phyloP scores from a whole-genome alignment of 208 protist genomes.

The Wallacemonas rigidus region DNA sequence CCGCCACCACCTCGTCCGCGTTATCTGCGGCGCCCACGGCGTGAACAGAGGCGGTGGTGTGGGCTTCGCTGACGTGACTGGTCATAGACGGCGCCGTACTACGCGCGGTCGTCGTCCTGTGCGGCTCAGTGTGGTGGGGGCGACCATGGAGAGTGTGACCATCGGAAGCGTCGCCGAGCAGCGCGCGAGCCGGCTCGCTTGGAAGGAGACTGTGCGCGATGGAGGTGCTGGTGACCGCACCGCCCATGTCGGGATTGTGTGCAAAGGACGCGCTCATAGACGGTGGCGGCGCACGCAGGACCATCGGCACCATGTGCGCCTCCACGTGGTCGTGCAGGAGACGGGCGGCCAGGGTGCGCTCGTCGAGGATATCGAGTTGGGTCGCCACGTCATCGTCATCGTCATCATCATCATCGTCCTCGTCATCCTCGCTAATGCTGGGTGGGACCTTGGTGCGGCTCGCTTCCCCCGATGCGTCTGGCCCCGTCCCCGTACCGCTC shows the following conservation, averaged over 20 bases:
- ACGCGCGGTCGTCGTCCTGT: not conserved
- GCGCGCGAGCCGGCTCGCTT: not conserved
- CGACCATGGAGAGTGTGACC: not conserved
- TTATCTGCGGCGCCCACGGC: slow-evolving; percentile 20
- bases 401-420: slow-evolving; percentile 18
- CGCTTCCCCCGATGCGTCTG: not conserved
- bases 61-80: not conserved
- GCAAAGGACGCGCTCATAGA: slow-evolving; percentile 9
- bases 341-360: not conserved
- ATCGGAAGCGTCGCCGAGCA: slow-evolving; percentile 10
- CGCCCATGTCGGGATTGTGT: slow-evolving; percentile 2
- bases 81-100: not conserved
- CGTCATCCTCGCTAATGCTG: slow-evolving; percentile 10
- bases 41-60: not conserved
- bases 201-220: slow-evolving; percentile 13
- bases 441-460: not conserved
- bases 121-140: not conserved
- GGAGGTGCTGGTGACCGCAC: slow-evolving; percentile 6
- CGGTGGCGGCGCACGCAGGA: slow-evolving; percentile 8
- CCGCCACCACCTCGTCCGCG: slow-evolving; percentile 29
- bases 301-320: slow-evolving; percentile 8
- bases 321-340: slow-evolving; percentile 5
- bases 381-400: not conserved
- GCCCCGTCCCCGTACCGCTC: too few relatives aligned
- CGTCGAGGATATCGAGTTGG: not conserved